A percentile compares a stretch with the other conserved stretches of the same genome.
These are phyloP conservation scores for Arthrobotrys sphaeroides DNA, from an alignment of 2,329 filamentous ascomycete species.

Conservation along the genomic window DNA sequence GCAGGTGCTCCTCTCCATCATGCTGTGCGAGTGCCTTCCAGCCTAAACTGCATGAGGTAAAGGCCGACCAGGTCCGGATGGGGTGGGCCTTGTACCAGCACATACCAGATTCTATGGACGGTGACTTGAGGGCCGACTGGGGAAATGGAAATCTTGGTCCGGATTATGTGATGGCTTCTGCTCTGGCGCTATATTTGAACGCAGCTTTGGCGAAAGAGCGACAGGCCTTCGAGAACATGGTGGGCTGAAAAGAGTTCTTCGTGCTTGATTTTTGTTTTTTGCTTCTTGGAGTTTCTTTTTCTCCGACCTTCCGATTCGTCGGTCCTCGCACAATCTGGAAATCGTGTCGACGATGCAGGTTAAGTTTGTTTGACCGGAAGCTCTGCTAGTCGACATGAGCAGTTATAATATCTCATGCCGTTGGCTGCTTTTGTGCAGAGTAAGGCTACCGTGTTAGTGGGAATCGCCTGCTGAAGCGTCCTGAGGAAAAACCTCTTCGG, in stretches of 20 bases:
- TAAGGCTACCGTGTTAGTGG: constrained; percentile 19
- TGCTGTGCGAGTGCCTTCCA: constrained; percentile 45
- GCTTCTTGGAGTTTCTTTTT: constrained; percentile 24
- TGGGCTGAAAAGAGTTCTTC: constrained; percentile 41
- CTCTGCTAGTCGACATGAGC: constrained; percentile 22
- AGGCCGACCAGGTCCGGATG: constrained; percentile 47
- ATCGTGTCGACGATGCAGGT: constrained; percentile 50
- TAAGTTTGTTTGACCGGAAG: constrained; percentile 26
- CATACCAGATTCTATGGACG: constrained; percentile 42
- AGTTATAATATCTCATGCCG: neutral
- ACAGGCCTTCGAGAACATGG: constrained; percentile 53
- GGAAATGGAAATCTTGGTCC: constrained; percentile 47
- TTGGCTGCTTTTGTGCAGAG: constrained; percentile 38
- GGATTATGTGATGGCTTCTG: constrained; percentile 53
- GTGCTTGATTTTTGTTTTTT: constrained; percentile 30
- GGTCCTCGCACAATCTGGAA: constrained; percentile 41
- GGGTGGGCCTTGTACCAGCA: constrained; percentile 40
- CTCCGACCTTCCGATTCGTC: constrained; percentile 8
- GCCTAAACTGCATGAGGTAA: constrained; percentile 48
- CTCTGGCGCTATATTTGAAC: constrained; percentile 52
- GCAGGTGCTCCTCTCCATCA: constrained; percentile 53
- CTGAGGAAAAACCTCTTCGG: neutral
- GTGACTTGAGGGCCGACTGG: constrained; percentile 36
- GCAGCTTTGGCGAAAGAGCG: constrained; percentile 48
- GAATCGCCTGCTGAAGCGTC: neutral